Base-by-base conservation (phyloP, 495 filamentous ascomycete genomes). In the Annulohypoxylon nitens region DNA sequence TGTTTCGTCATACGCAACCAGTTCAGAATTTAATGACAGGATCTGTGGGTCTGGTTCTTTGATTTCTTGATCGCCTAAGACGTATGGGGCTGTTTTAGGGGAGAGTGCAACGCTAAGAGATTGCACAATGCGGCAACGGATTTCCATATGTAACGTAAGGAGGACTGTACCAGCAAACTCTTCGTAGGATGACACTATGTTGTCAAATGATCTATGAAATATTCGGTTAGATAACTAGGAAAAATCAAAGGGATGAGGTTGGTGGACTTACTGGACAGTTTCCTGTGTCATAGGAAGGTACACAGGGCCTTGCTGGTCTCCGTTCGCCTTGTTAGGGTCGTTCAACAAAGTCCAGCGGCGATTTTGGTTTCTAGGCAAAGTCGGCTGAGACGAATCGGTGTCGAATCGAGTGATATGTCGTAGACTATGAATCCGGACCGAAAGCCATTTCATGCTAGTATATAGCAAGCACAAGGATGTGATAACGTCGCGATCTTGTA, bases 371-470 rank as follows among this genome's bases (percentile, higher is more conserved):
- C 81, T 85, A 20, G 83, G 82, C 58, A 85, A 73, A 25, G 76
- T 81, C 4, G 83, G 76, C 45, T 82, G 81, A 16, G 85, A 85
- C 11, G 86, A 86, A 74, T 88, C 86, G 0, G 82, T 83, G 58
- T 87, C 83, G 64, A 86, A 86, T 43, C 78, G 73, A 26, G 87
- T 92, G 69, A 97, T 91, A 70, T 92, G 90, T 25, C 95, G 90
- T 41, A 98, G 86, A 61, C 92, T 86, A 11, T 84, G 77, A 16
- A 97, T 87, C 78, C 93, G 93, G 74, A 88, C 91, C 62, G 92
- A 90, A 25, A 99, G 90, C 96, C 96, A 99, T 87, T 96, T 93
- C 95, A 97, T 97, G 86, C 95, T 98, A 67, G 93, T 97, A 78
- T 96, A 94, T 20, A 99, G 86, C 53, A 97, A 88, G 69, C 93